Conservation (phyloP, 2,329 filamentous ascomycete species). For the Salinomyces thailandicus region DNA sequence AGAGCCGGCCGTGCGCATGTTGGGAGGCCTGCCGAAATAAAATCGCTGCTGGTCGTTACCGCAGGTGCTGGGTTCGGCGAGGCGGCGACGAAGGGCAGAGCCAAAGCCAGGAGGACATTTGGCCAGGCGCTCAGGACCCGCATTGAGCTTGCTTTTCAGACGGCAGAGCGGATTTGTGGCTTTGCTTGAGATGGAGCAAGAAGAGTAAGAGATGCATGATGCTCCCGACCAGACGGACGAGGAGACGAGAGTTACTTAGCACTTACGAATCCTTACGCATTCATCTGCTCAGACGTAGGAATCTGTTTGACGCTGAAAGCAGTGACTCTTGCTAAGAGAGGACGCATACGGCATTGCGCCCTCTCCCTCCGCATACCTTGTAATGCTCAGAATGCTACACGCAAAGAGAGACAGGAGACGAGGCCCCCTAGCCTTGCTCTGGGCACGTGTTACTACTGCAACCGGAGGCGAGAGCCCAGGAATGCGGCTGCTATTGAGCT, state of each 20-base stretch:
- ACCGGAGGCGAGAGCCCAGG: slow-evolving; percentile 5
- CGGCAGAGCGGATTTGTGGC: background rate
- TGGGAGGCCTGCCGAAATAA: slow-evolving; percentile 6
- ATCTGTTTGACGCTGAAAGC: background rate
- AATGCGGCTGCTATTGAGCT: slow-evolving; percentile 7
- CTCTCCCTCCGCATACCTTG: too few relatives aligned
- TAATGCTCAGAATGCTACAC: too few relatives aligned
- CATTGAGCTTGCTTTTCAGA: background rate
- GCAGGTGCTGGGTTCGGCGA: background rate
- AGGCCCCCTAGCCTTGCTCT: too few relatives aligned
- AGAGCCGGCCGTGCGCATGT: slow-evolving; percentile 10
- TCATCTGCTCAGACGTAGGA: background rate
- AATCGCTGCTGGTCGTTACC: too few relatives aligned
- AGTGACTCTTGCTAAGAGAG: too few relatives aligned
- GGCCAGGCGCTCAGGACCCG: background rate
- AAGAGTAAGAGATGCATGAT: background rate
- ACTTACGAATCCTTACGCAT: too few relatives aligned
- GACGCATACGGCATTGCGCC: too few relatives aligned
- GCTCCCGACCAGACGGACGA: background rate
- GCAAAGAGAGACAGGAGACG: too few relatives aligned
- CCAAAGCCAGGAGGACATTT: slow-evolving; percentile 1
- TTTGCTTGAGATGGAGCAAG: background rate
- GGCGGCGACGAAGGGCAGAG: slow-evolving; percentile 1
- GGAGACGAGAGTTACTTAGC: too few relatives aligned
- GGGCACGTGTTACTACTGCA: slow-evolving; percentile 4